Percentiles rank a stretch among this genome's conserved stretches.
These are phyloP conservation scores for Ramalina peruviana DNA, from an alignment of 495 filamentous ascomycete genomes.

Conservation along the genomic window DNA sequence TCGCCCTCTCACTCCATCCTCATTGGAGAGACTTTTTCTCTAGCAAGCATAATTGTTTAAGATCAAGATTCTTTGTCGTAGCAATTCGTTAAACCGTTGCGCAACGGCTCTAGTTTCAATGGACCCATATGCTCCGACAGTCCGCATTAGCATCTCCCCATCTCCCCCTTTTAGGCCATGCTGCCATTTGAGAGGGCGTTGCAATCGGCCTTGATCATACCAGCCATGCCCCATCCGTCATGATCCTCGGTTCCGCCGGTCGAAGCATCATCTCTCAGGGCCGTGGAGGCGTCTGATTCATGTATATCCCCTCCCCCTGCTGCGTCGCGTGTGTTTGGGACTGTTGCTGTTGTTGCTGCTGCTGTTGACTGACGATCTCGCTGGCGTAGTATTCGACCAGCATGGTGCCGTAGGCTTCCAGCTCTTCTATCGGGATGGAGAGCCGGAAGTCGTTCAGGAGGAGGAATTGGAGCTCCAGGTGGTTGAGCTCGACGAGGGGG, in stretches of 20 bases:
- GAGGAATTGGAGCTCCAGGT: conserved; percentile 92
- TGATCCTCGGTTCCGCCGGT: background rate
- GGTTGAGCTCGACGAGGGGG: conserved; percentile 91
- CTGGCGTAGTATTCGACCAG: conserved; percentile 95
- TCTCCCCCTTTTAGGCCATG: too few relatives aligned
- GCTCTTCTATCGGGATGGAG: conserved; percentile 82
- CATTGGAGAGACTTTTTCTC: too few relatives aligned
- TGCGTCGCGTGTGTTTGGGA: background rate
- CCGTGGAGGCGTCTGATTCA: background rate
- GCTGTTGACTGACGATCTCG: conserved; percentile 66
- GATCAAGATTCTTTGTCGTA: too few relatives aligned
- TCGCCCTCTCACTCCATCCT: too few relatives aligned
- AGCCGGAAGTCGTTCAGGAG: conserved; percentile 95
- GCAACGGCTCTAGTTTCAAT: too few relatives aligned
- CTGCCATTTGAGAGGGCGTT: too few relatives aligned
- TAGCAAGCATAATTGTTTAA: too few relatives aligned
- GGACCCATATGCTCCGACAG: too few relatives aligned
- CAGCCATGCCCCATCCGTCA: background rate
- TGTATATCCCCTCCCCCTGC: background rate
- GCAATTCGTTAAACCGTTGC: too few relatives aligned
- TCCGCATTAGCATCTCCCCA: too few relatives aligned
- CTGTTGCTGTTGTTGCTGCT: conserved; percentile 10
- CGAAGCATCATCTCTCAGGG: background rate
- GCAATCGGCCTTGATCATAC: too few relatives aligned
- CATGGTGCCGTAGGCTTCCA: conserved; percentile 98